Base-by-base conservation (phyloP, 306 rosid genomes). In the Rubus idaeus region DNA sequence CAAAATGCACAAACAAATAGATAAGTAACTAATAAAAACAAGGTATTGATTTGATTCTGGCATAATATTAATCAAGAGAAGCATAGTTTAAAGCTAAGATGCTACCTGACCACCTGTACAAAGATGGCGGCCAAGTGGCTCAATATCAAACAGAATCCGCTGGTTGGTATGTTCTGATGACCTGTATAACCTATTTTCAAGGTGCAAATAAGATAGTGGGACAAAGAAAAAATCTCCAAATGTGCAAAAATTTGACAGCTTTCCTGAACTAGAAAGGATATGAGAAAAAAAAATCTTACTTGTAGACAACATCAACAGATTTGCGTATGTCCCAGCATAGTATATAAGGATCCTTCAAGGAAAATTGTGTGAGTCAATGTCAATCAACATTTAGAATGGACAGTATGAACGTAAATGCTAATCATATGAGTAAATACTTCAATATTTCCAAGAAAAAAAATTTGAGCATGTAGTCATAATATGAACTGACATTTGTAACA, bases 251-350 rank as follows among this genome's bases (percentile, higher is more conserved):
- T 56, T 14, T 23, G 26, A 58, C 4, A 21, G 37, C 47, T 65
- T 23, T 47, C 75, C 66, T 18, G 65, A 50, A 35, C 37, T 14
- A 81, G 79, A 57, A 64, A 68, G 74, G 74, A 71, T 23, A 61
- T 30, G 8, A 42, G 65, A 75, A 65, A 42, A 14, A 14, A 74
- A 42, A 61, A 45, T 26, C 88, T 73, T 86, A 92, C 99, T 95
- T 95, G 92, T 87, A 95, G 68, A 95, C 97, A 82, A 91, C 88
- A 71, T 95, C 97, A 49, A 88, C 94, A n/a, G 92, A 75, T 79
- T 95, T 95, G 82, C 99, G 97, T 62, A 90, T 83, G 86, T 95
- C 99, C 99, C 97, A 95, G 88, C 99, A 92, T 63, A 95, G 83
- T 83, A 95, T 89, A 60, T 92, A 92, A n/a, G 97, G 97, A 79